Base-by-base conservation (phyloP, 1,284 basidiomycete genomes). In the Trichosporon asahii region DNA sequence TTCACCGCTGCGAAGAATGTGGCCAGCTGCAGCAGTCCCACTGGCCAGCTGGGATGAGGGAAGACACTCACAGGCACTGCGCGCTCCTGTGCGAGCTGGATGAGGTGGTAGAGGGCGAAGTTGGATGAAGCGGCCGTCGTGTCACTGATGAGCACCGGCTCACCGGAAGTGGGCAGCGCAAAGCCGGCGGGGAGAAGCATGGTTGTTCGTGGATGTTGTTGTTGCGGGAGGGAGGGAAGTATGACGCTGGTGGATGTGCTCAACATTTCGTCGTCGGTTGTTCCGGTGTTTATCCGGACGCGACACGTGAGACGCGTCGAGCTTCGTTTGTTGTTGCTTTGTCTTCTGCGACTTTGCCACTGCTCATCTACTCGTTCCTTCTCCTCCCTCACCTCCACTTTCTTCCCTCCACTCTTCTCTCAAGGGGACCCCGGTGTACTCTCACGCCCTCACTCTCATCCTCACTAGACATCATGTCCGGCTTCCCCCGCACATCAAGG, bases 31-130 rank as follows among this genome's bases (percentile, higher is more conserved):
- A 11, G 18, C 5, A n/a, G 29, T 23, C 1, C 29, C 14, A 6
- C 31, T 8, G 6, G 7, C 31, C 12, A 25, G 14, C 2, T n/a
- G 53, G 53, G 21, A 29, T 18, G 53, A 12, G 15, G 57, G 18
- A 37, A 37, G 37, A 27, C 18, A 76, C 75, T 53, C 33, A 76
- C 74, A 27, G 73, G 31, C 65, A 72, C 68, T 65, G 73, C 14
- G 67, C 69, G 35, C 70, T 70, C 44, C 63, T 77, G 57, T 0
- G 80, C 78, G 0, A 76, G 73, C 8, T 75, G 71, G 53, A 80
- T 66, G 46, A 84, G 70, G 68, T 83, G 81, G 65, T 79, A 80
- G 12, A 80, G 65, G 5, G 76, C 77, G 61, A 84, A 83, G 66
- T 78, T 70, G 5, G 73, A 77, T 2, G 78, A 76, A 0, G 82